A percentile compares a stretch with the other conserved stretches of the same genome.
Evolutionary conservation across 352 stramenopile species (phyloP).

Genomic region (Thraustotheca clavata): DNA sequence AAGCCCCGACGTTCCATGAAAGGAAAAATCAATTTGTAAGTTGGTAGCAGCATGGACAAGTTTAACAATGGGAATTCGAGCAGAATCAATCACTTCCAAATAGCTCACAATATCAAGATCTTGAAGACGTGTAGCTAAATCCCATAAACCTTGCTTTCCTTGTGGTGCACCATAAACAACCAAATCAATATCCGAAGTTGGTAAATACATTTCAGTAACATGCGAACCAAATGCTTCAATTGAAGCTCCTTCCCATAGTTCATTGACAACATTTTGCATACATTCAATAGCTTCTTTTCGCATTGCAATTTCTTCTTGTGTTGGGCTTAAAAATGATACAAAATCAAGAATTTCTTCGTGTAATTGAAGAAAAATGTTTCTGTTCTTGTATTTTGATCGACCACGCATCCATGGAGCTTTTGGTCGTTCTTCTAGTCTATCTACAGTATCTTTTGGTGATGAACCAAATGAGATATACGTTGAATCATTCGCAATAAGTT

Average conservation of each 20-base stretch:
- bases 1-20: conserved; percentile 77
- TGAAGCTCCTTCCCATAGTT: conserved; percentile 46
- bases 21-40: conserved; percentile 91
- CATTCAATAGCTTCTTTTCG: conserved; percentile 63
- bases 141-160: conserved; percentile 47
- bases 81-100: conserved; percentile 93
- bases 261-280: conserved; percentile 54
- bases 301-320: conserved; percentile 53
- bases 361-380: conserved; percentile 79
- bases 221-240: conserved; percentile 90
- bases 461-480: conserved; percentile 13
- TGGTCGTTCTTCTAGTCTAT: neutral
- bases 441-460: neutral
- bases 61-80: conserved; percentile 94
- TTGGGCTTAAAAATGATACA: conserved; percentile 84
- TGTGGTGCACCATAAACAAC: conserved; percentile 71
- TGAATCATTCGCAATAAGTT: neutral
- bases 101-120: conserved; percentile 77
- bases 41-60: conserved; percentile 84
- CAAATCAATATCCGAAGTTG: conserved; percentile 92
- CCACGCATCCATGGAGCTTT: conserved; percentile 48
- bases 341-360: conserved; percentile 97
- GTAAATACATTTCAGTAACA: conserved; percentile 88
- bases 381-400: conserved; percentile 42
- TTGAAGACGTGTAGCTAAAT: conserved; percentile 42